phyloP scores from a whole-genome alignment of 139 green algal species.

The Chlorella sp. region DNA sequence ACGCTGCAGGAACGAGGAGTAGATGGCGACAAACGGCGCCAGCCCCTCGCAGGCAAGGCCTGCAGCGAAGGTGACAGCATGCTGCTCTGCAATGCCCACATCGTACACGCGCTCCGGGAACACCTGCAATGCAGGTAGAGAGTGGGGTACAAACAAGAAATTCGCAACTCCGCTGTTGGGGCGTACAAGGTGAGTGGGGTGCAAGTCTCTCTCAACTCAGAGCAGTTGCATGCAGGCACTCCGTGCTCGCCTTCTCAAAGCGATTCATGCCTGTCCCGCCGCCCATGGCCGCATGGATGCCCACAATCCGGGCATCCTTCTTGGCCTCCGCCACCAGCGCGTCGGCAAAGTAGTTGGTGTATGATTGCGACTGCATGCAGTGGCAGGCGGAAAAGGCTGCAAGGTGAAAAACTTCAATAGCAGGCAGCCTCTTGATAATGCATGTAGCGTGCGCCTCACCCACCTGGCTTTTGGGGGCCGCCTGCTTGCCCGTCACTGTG shows the following conservation, averaged over 20 bases:
- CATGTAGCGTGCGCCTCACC: background rate
- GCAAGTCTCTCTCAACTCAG: no score
- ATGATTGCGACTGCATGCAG: conserved; percentile 76
- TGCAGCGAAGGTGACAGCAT: conserved; percentile 96
- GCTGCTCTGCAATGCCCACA: conserved; percentile 99
- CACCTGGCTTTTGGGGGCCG: conserved; percentile 67
- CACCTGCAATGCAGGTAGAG: conserved; percentile 60
- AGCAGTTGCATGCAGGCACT: no score
- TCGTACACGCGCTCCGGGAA: conserved; percentile 96
- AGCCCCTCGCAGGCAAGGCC: conserved; percentile 96
- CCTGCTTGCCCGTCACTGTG: conserved; percentile 91
- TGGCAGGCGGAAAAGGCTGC: no score
- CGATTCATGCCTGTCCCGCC: conserved; percentile 96
- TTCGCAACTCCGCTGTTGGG: no score
- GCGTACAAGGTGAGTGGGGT: no score
- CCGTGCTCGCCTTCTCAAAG: conserved; percentile 58
- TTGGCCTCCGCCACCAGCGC: conserved; percentile 95
- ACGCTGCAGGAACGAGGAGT: conserved; percentile 98
- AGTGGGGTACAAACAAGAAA: no score
- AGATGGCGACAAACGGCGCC: conserved; percentile 95
- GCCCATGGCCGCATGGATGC: conserved; percentile 98
- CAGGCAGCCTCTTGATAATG: background rate
- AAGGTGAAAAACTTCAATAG: no score
- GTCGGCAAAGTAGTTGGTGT: conserved; percentile 99
- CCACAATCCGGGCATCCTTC: conserved; percentile 90